Conservation (phyloP, 306 rosid genomes). For the Trifolium dubium region DNA sequence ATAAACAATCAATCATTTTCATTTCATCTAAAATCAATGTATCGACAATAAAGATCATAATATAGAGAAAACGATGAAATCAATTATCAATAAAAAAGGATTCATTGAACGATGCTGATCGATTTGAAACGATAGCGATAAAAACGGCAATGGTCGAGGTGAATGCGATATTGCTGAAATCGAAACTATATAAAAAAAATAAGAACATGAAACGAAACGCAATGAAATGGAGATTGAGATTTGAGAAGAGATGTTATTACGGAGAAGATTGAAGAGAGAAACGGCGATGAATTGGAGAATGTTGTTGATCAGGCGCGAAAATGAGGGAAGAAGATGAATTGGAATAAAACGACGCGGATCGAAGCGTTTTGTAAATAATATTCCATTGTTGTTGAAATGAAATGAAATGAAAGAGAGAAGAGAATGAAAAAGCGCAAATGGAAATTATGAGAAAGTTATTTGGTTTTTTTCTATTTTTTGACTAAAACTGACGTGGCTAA, state of each 20-base stretch:
- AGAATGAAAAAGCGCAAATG: slow-evolving; percentile 37
- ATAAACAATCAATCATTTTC: too few relatives aligned
- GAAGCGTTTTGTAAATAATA: slow-evolving; percentile 64
- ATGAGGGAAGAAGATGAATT: slow-evolving; percentile 33
- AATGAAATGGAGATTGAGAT: neutral
- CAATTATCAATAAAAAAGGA: neutral
- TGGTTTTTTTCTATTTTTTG: too few relatives aligned
- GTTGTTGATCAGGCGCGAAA: slow-evolving; percentile 42
- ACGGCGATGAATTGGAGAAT: slow-evolving; percentile 40
- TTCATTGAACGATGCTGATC: slow-evolving; percentile 22
- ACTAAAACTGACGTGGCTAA: slow-evolving; percentile 50
- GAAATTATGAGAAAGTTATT: neutral
- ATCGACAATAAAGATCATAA: slow-evolving; percentile 30
- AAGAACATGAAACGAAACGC: neutral
- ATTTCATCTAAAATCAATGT: slow-evolving; percentile 4
- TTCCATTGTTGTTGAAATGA: slow-evolving; percentile 56
- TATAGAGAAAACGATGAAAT: neutral
- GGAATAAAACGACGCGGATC: slow-evolving; percentile 75
- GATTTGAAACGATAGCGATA: slow-evolving; percentile 20
- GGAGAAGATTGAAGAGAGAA: neutral
- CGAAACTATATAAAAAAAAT: neutral
- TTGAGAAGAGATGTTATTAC: slow-evolving; percentile 40
- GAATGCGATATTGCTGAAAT: neutral
- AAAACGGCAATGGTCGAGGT: slow-evolving; percentile 10
- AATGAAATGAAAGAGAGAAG: too few relatives aligned